Evolutionary conservation across 495 filamentous ascomycete genomes (phyloP), one percentile per base, ranked within the genome.

Genomic region (Entonaema liquescens): DNA sequence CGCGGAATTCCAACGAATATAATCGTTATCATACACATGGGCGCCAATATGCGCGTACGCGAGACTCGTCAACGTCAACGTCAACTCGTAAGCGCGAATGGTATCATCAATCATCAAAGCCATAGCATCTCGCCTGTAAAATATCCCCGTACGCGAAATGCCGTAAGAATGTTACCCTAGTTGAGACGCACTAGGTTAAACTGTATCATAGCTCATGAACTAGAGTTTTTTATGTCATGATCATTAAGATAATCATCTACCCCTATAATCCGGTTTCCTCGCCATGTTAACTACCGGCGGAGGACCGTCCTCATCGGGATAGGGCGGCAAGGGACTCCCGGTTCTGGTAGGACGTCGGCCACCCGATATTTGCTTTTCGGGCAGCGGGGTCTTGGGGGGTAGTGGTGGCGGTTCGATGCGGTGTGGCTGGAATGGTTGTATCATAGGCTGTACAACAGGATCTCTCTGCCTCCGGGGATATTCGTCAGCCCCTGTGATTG

Each of bases 361-460:
- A 44, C 52, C 58, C 54, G 62, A 19, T 35, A 65, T 28, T 36
- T 64, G 49, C 47, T 74, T 73, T 49, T 82, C 89, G 1, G 84
- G 87, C 12, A 95, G 87, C 1, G 93, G 93, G 0, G 92, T 97
- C 79, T 95, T 95, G 11, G 93, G 92, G 9, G 93, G 93, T 23
- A 95, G 74, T 0, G 94, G 94, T 35, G 94, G 94, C 0, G 93
- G 90, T 66, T 84, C 83, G 42, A 83, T 83, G 19, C 79, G 81
- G 44, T 79, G 65, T 72, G 65, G 89, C 81, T 72, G 78, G 68
- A 71, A 78, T 81, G 88, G 59, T 76, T 78, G 38, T 77, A 79
- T 35, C 55, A 74, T 60, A 57, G 84, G 81, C 29, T 80, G 78
- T 44, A 36, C 13, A 8, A 54, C 42, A 8, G 57, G 56, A 23